Evolutionary conservation across 1,284 basidiomycete species (phyloP), one percentile per base, ranked within the genome.

Genomic region (Amylostereum chailletii): DNA sequence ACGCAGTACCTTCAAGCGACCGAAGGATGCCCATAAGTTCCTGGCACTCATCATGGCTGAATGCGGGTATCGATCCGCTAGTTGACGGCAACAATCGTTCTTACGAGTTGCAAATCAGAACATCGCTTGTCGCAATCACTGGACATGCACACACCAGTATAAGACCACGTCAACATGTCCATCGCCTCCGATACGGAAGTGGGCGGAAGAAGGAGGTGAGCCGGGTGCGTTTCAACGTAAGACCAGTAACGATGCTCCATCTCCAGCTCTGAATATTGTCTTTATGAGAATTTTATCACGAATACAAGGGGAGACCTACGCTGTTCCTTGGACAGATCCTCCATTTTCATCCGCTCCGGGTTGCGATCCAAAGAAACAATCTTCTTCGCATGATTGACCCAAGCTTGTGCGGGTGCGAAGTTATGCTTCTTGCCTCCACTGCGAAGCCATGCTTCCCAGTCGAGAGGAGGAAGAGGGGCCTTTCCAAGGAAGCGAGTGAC

Each of bases 191-290:
- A 63, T 45, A 74, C 73, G 4, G 81, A 76, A 45, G 70, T 71
- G 7, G 65, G 56, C 7, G 76, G 74, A 19, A 83, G 70, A 0
- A 71, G 60, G 3, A 71, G 65, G 60, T 89, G 86, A 0, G 83
- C 82, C 0, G 86, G 86, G 56, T 89, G 85, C 37, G 74, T 66
- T 61, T 87, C 83, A 60, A 89, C 73, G 60, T 79, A 89, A 1
- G 76, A 68, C 86, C 86, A 89, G 58, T 86, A 89, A 42, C 81
- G 71, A 56, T 81, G 85, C 58, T 86, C 83, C 60, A 78, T 71
- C 50, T 88, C 83, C 29, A 86, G 66, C 45, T 75, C 86, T 80
- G 47, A 2, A 3, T 19, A 19, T 19, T 19, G 19, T 19, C 19
- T 19, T 19, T 19, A 19, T 19, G 19, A 19, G 19, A 19, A 19